phyloP scores from a whole-genome alignment of 345 rosid species.

The Erysimum cheiranthoides region DNA sequence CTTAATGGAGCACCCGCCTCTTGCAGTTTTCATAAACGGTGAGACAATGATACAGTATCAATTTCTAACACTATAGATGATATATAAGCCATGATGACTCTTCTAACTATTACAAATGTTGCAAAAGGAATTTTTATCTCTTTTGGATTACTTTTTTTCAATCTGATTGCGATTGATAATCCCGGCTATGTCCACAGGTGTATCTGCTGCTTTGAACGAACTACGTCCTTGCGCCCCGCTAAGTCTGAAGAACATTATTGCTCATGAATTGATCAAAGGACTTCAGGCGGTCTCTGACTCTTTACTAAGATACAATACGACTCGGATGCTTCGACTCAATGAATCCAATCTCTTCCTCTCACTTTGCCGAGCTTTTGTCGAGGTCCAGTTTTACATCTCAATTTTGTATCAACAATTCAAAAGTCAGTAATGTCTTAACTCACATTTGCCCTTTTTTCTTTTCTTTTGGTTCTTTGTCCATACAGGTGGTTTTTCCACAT shows the following conservation, averaged over 20 bases:
- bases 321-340: constrained; percentile 87
- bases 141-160: background rate
- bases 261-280: constrained; percentile 81
- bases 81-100: background rate
- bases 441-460: constrained; percentile 11
- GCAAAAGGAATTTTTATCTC: background rate
- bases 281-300: constrained; percentile 85
- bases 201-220: constrained; percentile 93
- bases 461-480: constrained; percentile 11
- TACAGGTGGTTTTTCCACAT: constrained; percentile 84
- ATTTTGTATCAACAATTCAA: constrained; percentile 2
- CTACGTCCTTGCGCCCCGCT: constrained; percentile 89
- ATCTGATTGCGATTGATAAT: constrained; percentile 13
- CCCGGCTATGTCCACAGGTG: constrained; percentile 56
- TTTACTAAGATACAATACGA: constrained; percentile 79
- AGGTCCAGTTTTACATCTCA: constrained; percentile 51
- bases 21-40: constrained; percentile 95
- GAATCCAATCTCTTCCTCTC: constrained; percentile 86
- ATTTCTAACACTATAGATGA: background rate
- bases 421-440: constrained; percentile 28
- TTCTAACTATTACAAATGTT: background rate
- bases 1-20: constrained; percentile 99
- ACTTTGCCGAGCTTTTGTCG: constrained; percentile 88
- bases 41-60: constrained; percentile 23
- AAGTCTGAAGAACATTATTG: constrained; percentile 77